These are phyloP conservation scores for Ceratobasidium theobromae DNA, from an alignment of 1,284 basidiomycete species.

Conservation along the genomic window DNA sequence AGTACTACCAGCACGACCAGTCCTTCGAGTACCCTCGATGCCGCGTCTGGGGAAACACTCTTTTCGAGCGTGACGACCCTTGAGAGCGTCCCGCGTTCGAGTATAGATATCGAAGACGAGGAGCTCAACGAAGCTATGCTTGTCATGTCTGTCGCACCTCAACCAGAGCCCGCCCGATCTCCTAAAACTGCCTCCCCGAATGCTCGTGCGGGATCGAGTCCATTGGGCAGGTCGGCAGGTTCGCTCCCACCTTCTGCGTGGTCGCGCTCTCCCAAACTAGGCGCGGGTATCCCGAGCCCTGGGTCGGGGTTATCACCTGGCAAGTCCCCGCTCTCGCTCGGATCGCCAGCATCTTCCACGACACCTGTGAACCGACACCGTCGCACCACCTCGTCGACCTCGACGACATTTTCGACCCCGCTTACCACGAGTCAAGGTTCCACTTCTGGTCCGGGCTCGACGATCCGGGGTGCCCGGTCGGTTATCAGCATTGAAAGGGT, in stretches of 20 bases:
- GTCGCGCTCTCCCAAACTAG: slow-evolving; percentile 36
- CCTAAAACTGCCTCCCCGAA: slow-evolving; percentile 11
- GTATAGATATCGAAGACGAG: slow-evolving; percentile 57
- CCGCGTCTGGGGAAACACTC: slow-evolving; percentile 21
- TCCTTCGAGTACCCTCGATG: neutral
- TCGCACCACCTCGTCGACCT: slow-evolving; percentile 15
- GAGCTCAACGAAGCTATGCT: slow-evolving; percentile 72
- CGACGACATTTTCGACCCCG: slow-evolving; percentile 36
- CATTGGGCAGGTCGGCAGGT: slow-evolving; percentile 32
- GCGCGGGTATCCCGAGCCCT: slow-evolving; percentile 35
- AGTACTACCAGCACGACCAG: neutral
- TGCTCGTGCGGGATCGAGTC: slow-evolving; percentile 9
- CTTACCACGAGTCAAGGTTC: slow-evolving; percentile 47
- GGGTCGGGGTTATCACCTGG: slow-evolving; percentile 25
- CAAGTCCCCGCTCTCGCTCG: neutral
- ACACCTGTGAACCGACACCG: slow-evolving; percentile 2
- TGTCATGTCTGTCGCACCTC: slow-evolving; percentile 67
- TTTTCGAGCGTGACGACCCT: slow-evolving; percentile 43
- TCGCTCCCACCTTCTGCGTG: slow-evolving; percentile 34
- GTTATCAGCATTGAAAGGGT: slow-evolving; percentile 60
- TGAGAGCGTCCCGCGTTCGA: slow-evolving; percentile 36
- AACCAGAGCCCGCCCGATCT: slow-evolving; percentile 35
- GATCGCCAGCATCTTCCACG: neutral
- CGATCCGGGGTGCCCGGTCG: slow-evolving; percentile 52
- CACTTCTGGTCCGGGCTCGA: slow-evolving; percentile 40